Evolutionary conservation across 169 alveolate species (phyloP).

Genomic region (Plasmodium vinckei): DNA sequence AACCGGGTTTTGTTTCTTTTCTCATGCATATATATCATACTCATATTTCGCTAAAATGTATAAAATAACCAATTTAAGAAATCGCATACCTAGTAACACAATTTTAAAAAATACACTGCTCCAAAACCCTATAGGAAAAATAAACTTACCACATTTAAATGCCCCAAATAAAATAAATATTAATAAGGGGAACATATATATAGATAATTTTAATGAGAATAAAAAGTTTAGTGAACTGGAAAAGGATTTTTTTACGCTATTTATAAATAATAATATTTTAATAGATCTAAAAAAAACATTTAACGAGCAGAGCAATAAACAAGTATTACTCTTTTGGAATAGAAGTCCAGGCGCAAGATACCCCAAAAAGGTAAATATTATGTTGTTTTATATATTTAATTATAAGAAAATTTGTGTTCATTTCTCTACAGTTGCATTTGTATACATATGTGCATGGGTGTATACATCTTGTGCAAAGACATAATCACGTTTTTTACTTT

Average conservation of each 20-base stretch:
- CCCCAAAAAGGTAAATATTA: constrained; percentile 56
- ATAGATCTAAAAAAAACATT: background rate
- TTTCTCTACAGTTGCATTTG: constrained; percentile 1
- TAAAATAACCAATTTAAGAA: constrained; percentile 18
- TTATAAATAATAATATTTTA: constrained; percentile 29
- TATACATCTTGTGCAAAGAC: background rate
- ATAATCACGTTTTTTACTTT: background rate
- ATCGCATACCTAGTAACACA: constrained; percentile 5
- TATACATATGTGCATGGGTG: background rate
- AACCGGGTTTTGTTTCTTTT: too few relatives aligned
- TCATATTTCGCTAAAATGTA: constrained; percentile 14
- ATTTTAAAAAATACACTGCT: constrained; percentile 14
- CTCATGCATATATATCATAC: too few relatives aligned
- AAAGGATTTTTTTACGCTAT: constrained; percentile 10
- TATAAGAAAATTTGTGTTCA: background rate
- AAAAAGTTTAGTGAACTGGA: background rate
- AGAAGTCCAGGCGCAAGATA: constrained; percentile 77
- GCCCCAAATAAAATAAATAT: background rate
- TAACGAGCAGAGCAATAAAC: constrained; percentile 12
- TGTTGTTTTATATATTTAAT: background rate
- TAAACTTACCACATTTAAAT: background rate
- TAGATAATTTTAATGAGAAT: background rate
- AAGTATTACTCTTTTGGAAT: constrained; percentile 61
- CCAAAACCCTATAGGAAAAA: constrained; percentile 7
- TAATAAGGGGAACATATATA: background rate